A percentile compares a stretch with the other conserved stretches of the same genome.
Evolutionary conservation across 2,329 filamentous ascomycete species (phyloP).

Genomic region (Trematosphaeria pertusa): DNA sequence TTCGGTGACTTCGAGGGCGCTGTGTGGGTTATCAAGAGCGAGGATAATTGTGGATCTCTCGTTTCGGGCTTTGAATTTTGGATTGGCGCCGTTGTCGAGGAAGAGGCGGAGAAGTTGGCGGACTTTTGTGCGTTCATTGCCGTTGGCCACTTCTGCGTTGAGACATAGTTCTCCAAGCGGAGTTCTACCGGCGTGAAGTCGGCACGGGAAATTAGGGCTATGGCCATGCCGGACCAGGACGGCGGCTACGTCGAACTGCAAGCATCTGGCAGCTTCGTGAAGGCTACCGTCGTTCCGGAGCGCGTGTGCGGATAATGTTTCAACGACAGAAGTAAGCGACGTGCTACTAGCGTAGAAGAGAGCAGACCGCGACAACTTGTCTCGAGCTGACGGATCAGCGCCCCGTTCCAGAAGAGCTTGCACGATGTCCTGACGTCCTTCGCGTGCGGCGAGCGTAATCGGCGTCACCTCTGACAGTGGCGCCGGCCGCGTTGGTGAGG

Average conservation of each 20-base stretch:
- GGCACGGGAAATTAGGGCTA: constrained; percentile 69
- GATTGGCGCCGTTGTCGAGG: constrained; percentile 63
- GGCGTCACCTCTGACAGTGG: constrained; percentile 62
- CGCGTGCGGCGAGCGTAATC: constrained; percentile 65
- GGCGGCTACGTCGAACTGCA: constrained; percentile 64
- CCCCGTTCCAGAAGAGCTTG: constrained; percentile 63
- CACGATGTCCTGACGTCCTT: constrained; percentile 64
- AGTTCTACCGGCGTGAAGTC: constrained; percentile 67
- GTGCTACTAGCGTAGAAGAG: constrained; percentile 64
- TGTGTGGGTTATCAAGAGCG: constrained; percentile 63
- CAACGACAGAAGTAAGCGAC: constrained; percentile 34
- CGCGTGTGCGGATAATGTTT: constrained; percentile 62
- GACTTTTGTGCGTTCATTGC: constrained; percentile 32
- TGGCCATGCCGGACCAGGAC: constrained; percentile 66
- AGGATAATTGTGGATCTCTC: constrained; percentile 67
- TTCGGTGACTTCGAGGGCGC: constrained; percentile 63
- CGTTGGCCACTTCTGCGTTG: constrained; percentile 57
- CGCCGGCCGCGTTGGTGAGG: constrained; percentile 65
- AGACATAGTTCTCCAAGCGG: constrained; percentile 70
- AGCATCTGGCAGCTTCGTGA: constrained; percentile 67
- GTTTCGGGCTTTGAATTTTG: constrained; percentile 59
- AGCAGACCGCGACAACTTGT: constrained; percentile 65
- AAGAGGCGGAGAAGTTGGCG: constrained; percentile 61
- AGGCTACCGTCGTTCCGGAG: constrained; percentile 70
- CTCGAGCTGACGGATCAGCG: constrained; percentile 65